phyloP scores from a whole-genome alignment of 2,329 filamentous ascomycete genomes.

The Colletotrichum kahawae region DNA sequence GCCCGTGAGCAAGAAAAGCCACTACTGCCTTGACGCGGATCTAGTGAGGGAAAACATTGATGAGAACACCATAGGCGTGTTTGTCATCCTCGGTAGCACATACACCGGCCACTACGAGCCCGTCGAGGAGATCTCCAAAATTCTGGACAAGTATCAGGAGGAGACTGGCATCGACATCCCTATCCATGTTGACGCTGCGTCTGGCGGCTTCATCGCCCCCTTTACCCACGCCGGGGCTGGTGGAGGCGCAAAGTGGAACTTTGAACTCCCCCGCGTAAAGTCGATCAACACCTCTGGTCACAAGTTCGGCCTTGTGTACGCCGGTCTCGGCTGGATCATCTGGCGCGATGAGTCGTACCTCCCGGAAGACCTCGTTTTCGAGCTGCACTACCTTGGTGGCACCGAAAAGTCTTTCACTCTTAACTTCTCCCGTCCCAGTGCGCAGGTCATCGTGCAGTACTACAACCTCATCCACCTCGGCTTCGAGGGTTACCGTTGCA shows the following conservation, averaged over 20 bases:
- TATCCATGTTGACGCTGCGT: constrained; percentile 70
- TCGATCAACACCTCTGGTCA: constrained; percentile 70
- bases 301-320: constrained; percentile 68
- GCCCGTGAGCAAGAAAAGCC: constrained; percentile 65
- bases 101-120: constrained; percentile 79
- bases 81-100: constrained; percentile 73
- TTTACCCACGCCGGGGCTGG: constrained; percentile 62
- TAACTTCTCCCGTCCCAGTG: constrained; percentile 75
- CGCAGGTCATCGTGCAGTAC: constrained; percentile 74
- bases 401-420: constrained; percentile 72
- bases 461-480: constrained; percentile 76
- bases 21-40: constrained; percentile 66
- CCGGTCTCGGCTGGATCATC: constrained; percentile 74
- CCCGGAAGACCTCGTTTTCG: constrained; percentile 72
- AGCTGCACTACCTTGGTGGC: constrained; percentile 74
- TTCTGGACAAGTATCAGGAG: constrained; percentile 67
- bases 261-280: constrained; percentile 65
- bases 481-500: constrained; percentile 65
- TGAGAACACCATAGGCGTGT: constrained; percentile 79
- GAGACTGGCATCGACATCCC: constrained; percentile 69
- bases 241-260: constrained; percentile 64
- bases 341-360: constrained; percentile 70
- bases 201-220: constrained; percentile 66
- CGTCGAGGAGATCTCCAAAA: constrained; percentile 69
- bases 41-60: constrained; percentile 71